phyloP scores from a whole-genome alignment of 306 rosid genomes.

The Carpinus fangiana region DNA sequence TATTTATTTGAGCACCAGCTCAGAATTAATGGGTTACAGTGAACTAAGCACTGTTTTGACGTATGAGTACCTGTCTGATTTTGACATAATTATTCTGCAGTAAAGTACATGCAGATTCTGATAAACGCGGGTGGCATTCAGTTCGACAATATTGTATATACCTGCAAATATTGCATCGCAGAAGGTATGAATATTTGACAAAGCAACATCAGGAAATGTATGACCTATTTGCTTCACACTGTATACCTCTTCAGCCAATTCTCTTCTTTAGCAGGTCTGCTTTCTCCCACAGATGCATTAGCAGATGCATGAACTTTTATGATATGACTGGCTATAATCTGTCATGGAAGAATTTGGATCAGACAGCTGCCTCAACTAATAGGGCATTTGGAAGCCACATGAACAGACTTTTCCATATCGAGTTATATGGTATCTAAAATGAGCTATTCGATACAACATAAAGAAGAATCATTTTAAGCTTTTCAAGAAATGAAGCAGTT shows the following conservation, averaged over 20 bases:
- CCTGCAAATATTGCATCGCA: conserved; percentile 49
- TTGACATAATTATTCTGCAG: conserved; percentile 82
- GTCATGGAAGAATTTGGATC: conserved; percentile 32
- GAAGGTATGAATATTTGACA: conserved; percentile 12
- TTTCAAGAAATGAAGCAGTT: conserved; percentile 2
- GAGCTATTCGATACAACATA: conserved; percentile 2
- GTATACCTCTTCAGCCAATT: conserved; percentile 93
- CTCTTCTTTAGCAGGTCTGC: conserved; percentile 63
- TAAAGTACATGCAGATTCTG: conserved; percentile 71
- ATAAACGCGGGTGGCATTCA: conserved; percentile 75
- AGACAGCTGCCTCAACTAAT: conserved; percentile 17
- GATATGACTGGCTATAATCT: conserved; percentile 91
- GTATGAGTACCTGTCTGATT: conserved; percentile 86
- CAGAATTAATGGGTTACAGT: conserved; percentile 5
- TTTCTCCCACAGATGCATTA: conserved; percentile 53
- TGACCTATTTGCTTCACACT: conserved; percentile 5
- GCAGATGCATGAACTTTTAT: conserved; percentile 89
- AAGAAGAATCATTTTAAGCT: background rate
- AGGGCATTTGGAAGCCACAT: conserved; percentile 17
- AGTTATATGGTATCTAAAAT: conserved; percentile 10
- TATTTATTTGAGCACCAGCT: conserved; percentile 15
- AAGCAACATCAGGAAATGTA: conserved; percentile 20
- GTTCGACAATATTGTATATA: conserved; percentile 84
- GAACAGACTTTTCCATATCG: conserved; percentile 15
- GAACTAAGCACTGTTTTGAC: conserved; percentile 13